A percentile compares a stretch with the other conserved stretches of the same genome.
Evolutionary conservation across 1,284 basidiomycete genomes (phyloP).

Genomic region (Leccinum angustisporum): DNA sequence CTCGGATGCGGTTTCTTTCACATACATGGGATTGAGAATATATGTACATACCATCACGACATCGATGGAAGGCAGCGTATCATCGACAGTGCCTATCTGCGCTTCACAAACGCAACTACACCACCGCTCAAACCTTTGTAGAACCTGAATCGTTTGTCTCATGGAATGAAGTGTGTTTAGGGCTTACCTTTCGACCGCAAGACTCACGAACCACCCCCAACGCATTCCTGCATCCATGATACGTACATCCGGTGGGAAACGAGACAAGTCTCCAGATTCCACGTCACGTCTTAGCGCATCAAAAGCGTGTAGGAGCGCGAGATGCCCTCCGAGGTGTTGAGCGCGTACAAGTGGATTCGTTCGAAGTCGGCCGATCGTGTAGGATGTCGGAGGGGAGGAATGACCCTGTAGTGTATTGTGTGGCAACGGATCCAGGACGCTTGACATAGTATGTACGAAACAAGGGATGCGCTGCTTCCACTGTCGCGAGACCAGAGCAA

Average conservation of each 20-base stretch:
- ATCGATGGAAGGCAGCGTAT: slow-evolving; percentile 39
- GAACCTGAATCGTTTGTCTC: background rate
- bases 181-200: slow-evolving; percentile 31
- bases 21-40: slow-evolving; percentile 42
- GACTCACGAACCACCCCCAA: slow-evolving; percentile 31
- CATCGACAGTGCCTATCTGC: background rate
- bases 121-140: slow-evolving; percentile 23
- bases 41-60: slow-evolving; percentile 49
- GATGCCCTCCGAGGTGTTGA: slow-evolving; percentile 16
- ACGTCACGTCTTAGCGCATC: slow-evolving; percentile 8
- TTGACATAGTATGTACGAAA: background rate
- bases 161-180: background rate
- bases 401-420: background rate
- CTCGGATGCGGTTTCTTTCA: background rate
- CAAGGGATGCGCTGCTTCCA: background rate
- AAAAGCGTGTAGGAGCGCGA: slow-evolving; percentile 15
- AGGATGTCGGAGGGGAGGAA: slow-evolving; percentile 1
- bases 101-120: background rate
- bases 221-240: slow-evolving; percentile 24
- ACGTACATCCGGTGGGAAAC: slow-evolving; percentile 14
- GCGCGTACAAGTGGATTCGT: slow-evolving; percentile 11
- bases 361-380: slow-evolving; percentile 5
- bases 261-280: background rate
- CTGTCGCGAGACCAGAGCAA: background rate
- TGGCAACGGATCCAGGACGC: background rate